Evolutionary conservation across 2,329 filamentous ascomycete genomes (phyloP).

Genomic region (Aspergillus aculeatus): DNA sequence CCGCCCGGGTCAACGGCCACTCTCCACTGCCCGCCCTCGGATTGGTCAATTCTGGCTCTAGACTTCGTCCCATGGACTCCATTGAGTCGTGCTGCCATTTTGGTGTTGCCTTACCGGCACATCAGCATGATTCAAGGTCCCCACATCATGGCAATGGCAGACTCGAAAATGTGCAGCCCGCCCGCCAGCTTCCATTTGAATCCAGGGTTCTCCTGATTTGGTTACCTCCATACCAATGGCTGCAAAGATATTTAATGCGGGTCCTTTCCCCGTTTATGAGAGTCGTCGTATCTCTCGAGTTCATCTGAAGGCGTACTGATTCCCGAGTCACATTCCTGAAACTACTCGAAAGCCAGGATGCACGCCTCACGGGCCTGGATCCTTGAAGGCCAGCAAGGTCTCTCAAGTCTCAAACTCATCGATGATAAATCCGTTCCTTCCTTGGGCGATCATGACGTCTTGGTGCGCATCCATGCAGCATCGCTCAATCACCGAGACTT

Average conservation of each 20-base stretch:
- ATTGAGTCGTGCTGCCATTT: neutral
- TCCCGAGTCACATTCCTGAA: neutral
- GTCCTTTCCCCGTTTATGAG: neutral
- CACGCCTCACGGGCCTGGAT: slow-evolving; percentile 14
- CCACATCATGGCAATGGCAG: neutral
- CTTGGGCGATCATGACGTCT: slow-evolving; percentile 64
- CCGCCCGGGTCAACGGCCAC: neutral
- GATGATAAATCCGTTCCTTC: slow-evolving; percentile 54
- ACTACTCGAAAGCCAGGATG: neutral
- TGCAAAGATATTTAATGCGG: neutral
- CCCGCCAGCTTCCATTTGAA: neutral
- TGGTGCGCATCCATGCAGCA: slow-evolving; percentile 56
- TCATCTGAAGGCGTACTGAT: neutral
- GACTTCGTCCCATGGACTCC: neutral
- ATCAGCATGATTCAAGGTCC: neutral
- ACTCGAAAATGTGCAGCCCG: neutral
- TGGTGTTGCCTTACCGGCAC: neutral
- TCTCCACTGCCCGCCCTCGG: neutral
- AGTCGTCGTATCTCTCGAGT: neutral
- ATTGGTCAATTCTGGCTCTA: neutral
- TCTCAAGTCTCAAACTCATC: slow-evolving; percentile 50
- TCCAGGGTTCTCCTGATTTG: neutral
- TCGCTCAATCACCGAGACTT: slow-evolving; percentile 46
- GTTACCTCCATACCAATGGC: neutral
- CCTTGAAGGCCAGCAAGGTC: slow-evolving; percentile 33